A percentile compares a stretch with the other conserved stretches of the same genome.
Conservation (phyloP, 1,284 basidiomycete species). For the Serendipita sp. region DNA sequence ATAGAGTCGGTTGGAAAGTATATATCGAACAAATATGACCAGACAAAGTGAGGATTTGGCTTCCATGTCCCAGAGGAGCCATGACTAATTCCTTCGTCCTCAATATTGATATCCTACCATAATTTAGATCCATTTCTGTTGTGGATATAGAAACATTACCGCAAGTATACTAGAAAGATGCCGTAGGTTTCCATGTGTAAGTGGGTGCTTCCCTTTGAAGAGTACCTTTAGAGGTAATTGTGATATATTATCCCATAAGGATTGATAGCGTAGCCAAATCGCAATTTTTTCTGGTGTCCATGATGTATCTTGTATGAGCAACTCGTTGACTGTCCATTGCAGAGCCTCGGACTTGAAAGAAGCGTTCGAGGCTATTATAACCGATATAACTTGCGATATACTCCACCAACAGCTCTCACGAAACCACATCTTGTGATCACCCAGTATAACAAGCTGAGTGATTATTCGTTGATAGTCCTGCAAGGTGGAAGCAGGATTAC, state of each 20-base stretch:
- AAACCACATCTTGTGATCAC: constrained; percentile 81
- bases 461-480: constrained; percentile 53
- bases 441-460: constrained; percentile 51
- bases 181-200: constrained; percentile 57
- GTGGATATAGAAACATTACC: constrained; percentile 26
- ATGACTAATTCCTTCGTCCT: constrained; percentile 34
- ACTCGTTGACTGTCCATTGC: constrained; percentile 32
- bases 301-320: constrained; percentile 39
- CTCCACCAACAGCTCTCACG: constrained; percentile 87
- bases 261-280: constrained; percentile 41
- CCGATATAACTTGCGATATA: constrained; percentile 48
- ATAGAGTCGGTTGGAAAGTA: constrained; percentile 41
- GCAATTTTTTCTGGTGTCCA: constrained; percentile 85
- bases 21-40: constrained; percentile 70
- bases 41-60: constrained; percentile 83
- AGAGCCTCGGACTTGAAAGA: constrained; percentile 63
- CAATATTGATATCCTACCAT: constrained; percentile 43
- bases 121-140: neutral
- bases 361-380: constrained; percentile 41
- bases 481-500: constrained; percentile 38
- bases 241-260: neutral
- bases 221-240: neutral
- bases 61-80: constrained; percentile 59
- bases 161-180: constrained; percentile 70
- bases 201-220: constrained; percentile 59